Conservation (phyloP, 2,329 filamentous ascomycete genomes). For the Neocatenulostroma microsporum region DNA sequence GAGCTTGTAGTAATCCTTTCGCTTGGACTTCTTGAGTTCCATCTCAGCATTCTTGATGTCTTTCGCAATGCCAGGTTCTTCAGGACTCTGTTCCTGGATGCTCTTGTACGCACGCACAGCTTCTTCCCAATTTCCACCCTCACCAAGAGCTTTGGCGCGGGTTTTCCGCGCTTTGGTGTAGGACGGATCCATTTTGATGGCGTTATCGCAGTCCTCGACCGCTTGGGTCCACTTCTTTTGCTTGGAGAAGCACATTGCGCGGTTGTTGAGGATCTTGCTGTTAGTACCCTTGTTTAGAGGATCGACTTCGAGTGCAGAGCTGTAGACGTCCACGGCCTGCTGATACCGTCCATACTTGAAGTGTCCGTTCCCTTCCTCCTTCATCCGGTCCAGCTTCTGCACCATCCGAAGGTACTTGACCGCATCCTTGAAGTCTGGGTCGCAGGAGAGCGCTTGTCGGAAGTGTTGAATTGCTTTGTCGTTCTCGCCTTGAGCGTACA, state of each 20-base stretch:
- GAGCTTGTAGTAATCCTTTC: conserved; percentile 80
- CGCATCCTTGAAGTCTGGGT: conserved; percentile 83
- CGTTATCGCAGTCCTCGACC: conserved; percentile 76
- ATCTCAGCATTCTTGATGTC: conserved; percentile 86
- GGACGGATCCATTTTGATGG: conserved; percentile 69
- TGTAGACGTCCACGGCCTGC: conserved; percentile 76
- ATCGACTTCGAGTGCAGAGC: conserved; percentile 74
- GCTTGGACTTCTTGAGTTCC: conserved; percentile 92
- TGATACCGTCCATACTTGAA: conserved; percentile 82
- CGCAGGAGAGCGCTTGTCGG: conserved; percentile 77
- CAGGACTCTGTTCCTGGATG: conserved; percentile 72
- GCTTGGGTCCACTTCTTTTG: conserved; percentile 77
- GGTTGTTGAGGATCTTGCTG: conserved; percentile 88
- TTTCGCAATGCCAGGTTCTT: conserved; percentile 69
- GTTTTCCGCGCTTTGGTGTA: conserved; percentile 92
- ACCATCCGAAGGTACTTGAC: conserved; percentile 83
- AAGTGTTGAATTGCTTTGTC: conserved; percentile 91
- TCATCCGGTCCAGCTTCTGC: conserved; percentile 85
- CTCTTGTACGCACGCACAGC: conserved; percentile 82
- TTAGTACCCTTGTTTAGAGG: conserved; percentile 85
- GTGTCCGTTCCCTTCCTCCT: conserved; percentile 82
- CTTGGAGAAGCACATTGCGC: conserved; percentile 74
- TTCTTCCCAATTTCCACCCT: conserved; percentile 84
- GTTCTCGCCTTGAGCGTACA: conserved; percentile 90
- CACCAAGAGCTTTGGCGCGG: conserved; percentile 80